Evolutionary conservation across 2,329 filamentous ascomycete species (phyloP).

Genomic region (Cytospora leucostoma): DNA sequence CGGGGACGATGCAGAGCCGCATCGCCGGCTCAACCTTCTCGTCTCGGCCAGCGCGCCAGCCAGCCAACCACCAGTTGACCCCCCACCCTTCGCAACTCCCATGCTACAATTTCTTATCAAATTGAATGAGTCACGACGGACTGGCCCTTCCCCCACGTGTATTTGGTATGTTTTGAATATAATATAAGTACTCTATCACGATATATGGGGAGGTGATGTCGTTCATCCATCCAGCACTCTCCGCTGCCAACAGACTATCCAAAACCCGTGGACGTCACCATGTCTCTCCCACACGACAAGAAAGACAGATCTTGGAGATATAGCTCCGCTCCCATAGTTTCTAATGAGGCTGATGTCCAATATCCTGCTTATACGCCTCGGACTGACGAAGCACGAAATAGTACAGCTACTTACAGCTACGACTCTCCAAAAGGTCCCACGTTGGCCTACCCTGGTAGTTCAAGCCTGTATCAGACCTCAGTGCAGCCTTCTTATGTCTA

Average conservation of each 20-base stretch:
- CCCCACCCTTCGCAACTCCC: too few relatives aligned
- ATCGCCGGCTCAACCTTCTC: too few relatives aligned
- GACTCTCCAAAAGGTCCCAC: not conserved
- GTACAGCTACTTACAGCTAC: not conserved
- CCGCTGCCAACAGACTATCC: not conserved
- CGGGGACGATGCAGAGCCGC: too few relatives aligned
- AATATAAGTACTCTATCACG: not conserved
- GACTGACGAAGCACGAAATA: not conserved
- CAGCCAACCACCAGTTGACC: too few relatives aligned
- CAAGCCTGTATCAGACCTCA: not conserved
- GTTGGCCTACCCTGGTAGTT: not conserved
- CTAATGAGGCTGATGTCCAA: not conserved
- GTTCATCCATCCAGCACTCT: not conserved
- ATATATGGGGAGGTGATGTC: not conserved
- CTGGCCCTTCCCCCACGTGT: not conserved
- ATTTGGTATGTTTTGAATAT: not conserved
- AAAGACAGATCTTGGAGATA: not conserved
- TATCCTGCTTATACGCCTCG: not conserved
- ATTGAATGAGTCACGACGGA: not conserved
- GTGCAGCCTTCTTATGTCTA: not conserved
- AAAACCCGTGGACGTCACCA: not conserved
- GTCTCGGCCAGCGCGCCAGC: too few relatives aligned
- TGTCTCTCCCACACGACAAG: not conserved
- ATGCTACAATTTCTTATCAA: too few relatives aligned
- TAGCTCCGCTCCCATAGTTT: not conserved